These are phyloP conservation scores for Stephania yunnanensis DNA, from an alignment of 164 flowering plant genomes.

Conservation along the genomic window DNA sequence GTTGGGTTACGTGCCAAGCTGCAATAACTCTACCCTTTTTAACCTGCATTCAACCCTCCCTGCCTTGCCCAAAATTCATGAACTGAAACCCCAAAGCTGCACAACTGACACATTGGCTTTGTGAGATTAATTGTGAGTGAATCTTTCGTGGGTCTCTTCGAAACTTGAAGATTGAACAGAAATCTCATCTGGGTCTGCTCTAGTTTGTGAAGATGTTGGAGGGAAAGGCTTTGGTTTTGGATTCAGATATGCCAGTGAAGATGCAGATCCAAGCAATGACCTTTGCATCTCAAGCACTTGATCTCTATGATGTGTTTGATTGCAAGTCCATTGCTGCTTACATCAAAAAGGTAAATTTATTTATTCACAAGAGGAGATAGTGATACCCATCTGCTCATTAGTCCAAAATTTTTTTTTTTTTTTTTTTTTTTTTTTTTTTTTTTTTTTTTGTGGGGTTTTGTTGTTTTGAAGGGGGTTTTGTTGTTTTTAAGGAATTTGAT, in stretches of 20 bases:
- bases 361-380: neutral
- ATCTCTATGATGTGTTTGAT: constrained; percentile 73
- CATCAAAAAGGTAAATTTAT: constrained; percentile 60
- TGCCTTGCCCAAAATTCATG: constrained; percentile 9
- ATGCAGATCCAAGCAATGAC: constrained; percentile 90
- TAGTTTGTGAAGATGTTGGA: constrained; percentile 59
- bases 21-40: neutral
- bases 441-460: neutral
- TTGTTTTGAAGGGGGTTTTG: constrained; percentile 28
- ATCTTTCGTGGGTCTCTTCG: constrained; percentile 5
- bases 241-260: constrained; percentile 86
- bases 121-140: neutral
- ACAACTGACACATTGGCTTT: neutral
- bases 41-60: neutral
- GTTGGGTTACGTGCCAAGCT: constrained; percentile 25
- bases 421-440: neutral
- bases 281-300: constrained; percentile 77
- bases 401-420: neutral
- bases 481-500: constrained; percentile 66
- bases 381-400: neutral
- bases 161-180: neutral
- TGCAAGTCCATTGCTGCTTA: constrained; percentile 76
- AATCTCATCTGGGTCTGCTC: no score
- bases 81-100: constrained; percentile 4
- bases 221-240: constrained; percentile 79